Base-by-base conservation (phyloP, 2,329 filamentous ascomycete species). In the Curvularia spicifera region DNA sequence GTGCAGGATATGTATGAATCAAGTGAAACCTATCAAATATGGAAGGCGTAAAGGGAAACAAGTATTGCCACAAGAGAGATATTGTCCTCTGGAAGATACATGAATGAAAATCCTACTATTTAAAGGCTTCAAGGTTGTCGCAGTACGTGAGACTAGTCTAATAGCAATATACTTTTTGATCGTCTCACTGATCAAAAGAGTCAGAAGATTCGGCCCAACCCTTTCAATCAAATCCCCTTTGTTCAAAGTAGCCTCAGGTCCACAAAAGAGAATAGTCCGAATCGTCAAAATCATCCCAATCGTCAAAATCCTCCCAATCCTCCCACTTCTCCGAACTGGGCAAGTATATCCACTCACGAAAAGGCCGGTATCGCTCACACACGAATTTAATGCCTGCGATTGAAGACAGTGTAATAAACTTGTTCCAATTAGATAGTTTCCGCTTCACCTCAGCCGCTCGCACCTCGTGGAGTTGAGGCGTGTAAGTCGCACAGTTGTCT, bases 391-490 rank as follows among this genome's bases (percentile, higher is more conserved):
- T 37, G 7, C 49, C 56, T 7, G 49, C 48, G 10, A 33, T 33
- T 7, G 56, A 56, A 15, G 57, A 62, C 1, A 53, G 40, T 26
- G 29, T 46, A 15, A 61, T 40, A 2, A 68, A 56, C n/a, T 40
- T 44, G 28, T 56, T 44, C 56, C 62, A 65, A 29, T 69, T 55
- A n/a, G 47, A 56, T 29, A 46, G 43, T 9, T 39, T 39, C 6
- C 42, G 46, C 7, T 48, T n/a, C 13, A 56, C 46, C 15, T 47
- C 26, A 18, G 55, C 52, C 6, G 66, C 54, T 2, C 51, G 58
- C 20, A 70, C 39, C 20, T 52, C 40, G 15, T 51, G 51, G 10
- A 69, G 43, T 2, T 15, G 40, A 24, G 65, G 64, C 8, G 60
- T 42, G 15, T 60, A 15, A 4, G 53, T 40, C 4, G 26, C 31